These are phyloP conservation scores for Cardiospermum halicacabum DNA, from an alignment of 345 rosid species.

Conservation along the genomic window DNA sequence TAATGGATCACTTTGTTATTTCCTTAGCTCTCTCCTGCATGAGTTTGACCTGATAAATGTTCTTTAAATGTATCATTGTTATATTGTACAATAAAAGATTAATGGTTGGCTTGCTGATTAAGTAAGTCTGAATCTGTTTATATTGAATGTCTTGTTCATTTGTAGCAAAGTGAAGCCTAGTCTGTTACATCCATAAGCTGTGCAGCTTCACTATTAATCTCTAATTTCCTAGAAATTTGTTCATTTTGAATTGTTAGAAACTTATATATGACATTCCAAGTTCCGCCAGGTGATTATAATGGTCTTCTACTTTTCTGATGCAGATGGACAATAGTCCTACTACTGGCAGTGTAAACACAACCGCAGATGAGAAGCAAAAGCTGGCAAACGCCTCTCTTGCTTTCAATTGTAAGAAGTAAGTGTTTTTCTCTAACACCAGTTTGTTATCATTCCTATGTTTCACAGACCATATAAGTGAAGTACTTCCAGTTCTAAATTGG, in stretches of 20 bases:
- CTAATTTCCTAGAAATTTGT: neutral
- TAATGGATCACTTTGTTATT: no score
- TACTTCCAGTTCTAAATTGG: neutral
- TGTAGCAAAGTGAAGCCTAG: neutral
- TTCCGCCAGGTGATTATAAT: constrained; percentile 9
- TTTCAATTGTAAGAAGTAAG: constrained; percentile 95
- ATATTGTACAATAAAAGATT: neutral
- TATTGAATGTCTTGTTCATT: neutral
- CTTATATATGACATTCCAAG: constrained; percentile 1
- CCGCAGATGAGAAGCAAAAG: constrained; percentile 73
- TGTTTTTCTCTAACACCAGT: constrained; percentile 4
- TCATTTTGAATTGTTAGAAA: neutral
- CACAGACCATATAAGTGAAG: neutral
- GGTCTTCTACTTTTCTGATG: constrained; percentile 10
- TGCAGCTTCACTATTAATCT: neutral
- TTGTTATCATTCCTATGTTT: neutral
- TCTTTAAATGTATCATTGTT: no score
- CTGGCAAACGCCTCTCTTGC: constrained; percentile 90
- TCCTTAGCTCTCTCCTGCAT: neutral
- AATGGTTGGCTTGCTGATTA: neutral
- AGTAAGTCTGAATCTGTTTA: constrained; percentile 1
- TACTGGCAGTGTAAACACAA: constrained; percentile 88
- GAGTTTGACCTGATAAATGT: neutral
- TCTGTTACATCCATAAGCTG: neutral
- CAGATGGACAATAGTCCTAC: constrained; percentile 99